Percentiles rank a stretch among this genome's conserved stretches.
phyloP scores from a whole-genome alignment of 2,329 filamentous ascomycete genomes.

The Cytospora schulzeri region DNA sequence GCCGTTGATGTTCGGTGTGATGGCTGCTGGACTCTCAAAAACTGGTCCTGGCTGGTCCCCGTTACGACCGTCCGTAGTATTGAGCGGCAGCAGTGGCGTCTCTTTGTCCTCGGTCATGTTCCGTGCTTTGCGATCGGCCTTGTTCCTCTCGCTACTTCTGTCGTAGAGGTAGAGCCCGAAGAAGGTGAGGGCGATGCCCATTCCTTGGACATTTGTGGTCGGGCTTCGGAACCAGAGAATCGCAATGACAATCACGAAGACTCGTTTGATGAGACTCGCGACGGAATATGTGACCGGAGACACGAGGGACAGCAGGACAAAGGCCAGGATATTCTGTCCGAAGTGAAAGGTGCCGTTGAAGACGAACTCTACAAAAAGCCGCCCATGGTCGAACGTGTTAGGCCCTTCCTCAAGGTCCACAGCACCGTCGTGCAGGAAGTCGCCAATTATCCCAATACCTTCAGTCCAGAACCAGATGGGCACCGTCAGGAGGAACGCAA shows the following conservation, averaged over 20 bases:
- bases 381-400: conserved; percentile 74
- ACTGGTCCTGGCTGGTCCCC: conserved; percentile 36
- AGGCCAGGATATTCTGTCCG: conserved; percentile 92
- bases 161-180: conserved; percentile 94
- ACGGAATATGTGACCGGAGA: conserved; percentile 97
- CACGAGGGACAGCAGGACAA: conserved; percentile 87
- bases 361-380: conserved; percentile 79
- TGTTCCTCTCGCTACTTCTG: conserved; percentile 83
- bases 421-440: conserved; percentile 80
- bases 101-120: conserved; percentile 57
- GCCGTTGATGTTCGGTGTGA: conserved; percentile 42
- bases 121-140: conserved; percentile 80
- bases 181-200: conserved; percentile 88
- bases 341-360: conserved; percentile 99
- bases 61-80: conserved; percentile 43
- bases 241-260: conserved; percentile 93
- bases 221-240: conserved; percentile 95
- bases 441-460: conserved; percentile 73
- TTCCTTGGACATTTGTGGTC: conserved; percentile 79
- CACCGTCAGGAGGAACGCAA: conserved; percentile 84
- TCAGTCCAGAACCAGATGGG: conserved; percentile 95
- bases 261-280: conserved; percentile 92
- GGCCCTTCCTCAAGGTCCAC: conserved; percentile 62
- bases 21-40: conserved; percentile 41
- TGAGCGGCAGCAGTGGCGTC: conserved; percentile 68